phyloP scores from a whole-genome alignment of 768 basidiomycete species.

The Phaeolepiota aurea region DNA sequence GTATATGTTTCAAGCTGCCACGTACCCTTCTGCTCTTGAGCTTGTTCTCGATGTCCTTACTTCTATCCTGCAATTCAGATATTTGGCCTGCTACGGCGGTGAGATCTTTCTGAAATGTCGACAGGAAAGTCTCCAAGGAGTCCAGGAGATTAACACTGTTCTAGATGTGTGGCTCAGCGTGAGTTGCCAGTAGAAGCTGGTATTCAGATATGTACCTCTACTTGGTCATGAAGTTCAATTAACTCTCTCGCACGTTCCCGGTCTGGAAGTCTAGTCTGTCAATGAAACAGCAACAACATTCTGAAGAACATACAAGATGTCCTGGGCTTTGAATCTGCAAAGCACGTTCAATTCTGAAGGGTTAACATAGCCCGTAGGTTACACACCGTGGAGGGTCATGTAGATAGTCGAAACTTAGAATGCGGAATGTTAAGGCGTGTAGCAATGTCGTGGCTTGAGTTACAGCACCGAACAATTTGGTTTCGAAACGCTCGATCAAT shows the following conservation, averaged over 20 bases:
- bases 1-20: constrained; percentile 5
- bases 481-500: too few relatives aligned
- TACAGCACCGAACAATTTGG: too few relatives aligned
- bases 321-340: too few relatives aligned
- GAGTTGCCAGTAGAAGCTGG: too few relatives aligned
- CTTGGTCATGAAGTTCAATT: constrained; percentile 85
- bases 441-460: too few relatives aligned
- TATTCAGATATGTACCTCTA: constrained; percentile 46
- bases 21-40: constrained; percentile 79
- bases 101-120: constrained; percentile 91
- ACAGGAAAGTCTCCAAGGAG: constrained; percentile 85
- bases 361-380: too few relatives aligned
- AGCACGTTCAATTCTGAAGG: too few relatives aligned
- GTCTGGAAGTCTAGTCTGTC: constrained; percentile 19
- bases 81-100: constrained; percentile 95
- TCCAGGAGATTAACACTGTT: constrained; percentile 80
- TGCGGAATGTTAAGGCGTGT: too few relatives aligned
- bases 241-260: constrained; percentile 50
- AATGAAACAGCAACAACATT: too few relatives aligned
- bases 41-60: constrained; percentile 83
- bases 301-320: too few relatives aligned
- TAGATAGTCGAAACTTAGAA: too few relatives aligned
- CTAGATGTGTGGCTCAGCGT: constrained; percentile 31
- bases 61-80: constrained; percentile 84
- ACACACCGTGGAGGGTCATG: neutral